Percentiles rank a stretch among this genome's conserved stretches.
phyloP scores from a whole-genome alignment of 345 rosid genomes.

The Dipteronia sinensis region DNA sequence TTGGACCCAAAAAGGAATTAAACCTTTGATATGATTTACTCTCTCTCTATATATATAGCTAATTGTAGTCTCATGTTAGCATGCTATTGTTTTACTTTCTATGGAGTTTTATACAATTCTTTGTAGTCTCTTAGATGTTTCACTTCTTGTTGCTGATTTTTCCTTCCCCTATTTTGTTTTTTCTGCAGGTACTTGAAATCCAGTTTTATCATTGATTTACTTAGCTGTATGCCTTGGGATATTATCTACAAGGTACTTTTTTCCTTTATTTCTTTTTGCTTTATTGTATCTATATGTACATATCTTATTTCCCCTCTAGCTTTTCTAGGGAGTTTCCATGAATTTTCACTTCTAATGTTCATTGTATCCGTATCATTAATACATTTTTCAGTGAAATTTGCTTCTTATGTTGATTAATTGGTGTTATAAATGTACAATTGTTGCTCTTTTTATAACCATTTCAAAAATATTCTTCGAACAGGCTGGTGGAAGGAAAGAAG shows the following conservation, averaged over 20 bases:
- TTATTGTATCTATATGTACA: not conserved
- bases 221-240: slow-evolving; percentile 88
- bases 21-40: too few species aligned
- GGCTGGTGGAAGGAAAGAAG: slow-evolving; percentile 65
- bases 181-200: slow-evolving; percentile 70
- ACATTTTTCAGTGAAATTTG: not conserved
- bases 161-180: not conserved
- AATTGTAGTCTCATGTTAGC: not conserved
- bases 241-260: slow-evolving; percentile 65
- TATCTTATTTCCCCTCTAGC: not conserved
- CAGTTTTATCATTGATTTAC: slow-evolving; percentile 64
- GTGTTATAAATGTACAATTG: not conserved
- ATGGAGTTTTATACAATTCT: not conserved
- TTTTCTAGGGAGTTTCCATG: too few species aligned
- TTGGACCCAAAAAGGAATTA: not conserved
- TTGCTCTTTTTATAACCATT: not conserved
- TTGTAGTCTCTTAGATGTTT: not conserved
- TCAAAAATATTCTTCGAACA: slow-evolving; percentile 27
- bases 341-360: not conserved
- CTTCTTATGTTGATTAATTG: not conserved
- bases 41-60: not conserved
- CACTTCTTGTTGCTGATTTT: not conserved
- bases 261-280: not conserved
- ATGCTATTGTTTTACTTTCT: not conserved
- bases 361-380: not conserved